Evolutionary conservation across 2,329 filamentous ascomycete species (phyloP), one percentile per base, ranked within the genome.

Genomic region (Bipolaris cookei): DNA sequence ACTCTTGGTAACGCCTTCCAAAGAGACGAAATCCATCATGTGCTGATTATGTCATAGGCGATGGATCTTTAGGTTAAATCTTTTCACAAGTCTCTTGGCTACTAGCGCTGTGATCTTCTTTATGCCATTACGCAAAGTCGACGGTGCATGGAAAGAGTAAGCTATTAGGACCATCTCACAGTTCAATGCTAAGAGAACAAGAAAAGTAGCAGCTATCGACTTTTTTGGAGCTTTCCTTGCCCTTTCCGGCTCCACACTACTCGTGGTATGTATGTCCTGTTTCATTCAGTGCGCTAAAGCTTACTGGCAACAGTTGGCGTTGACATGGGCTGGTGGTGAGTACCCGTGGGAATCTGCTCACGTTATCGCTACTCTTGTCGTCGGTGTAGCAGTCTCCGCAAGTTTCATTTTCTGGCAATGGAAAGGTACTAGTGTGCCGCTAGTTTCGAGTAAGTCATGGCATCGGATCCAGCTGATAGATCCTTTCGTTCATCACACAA

Each of bases 271-370:
- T 47, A 25, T 41, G 3, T 4, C 7, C 28, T 20, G 1, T 2
- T 14, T 16, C 16, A 13, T 20, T 4, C 11, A 23, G n/a, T 5
- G 14, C 39, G 8, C 18, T 21, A 13, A 38, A n/a, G 14, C 56
- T 64, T 6, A 64, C 35, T 6, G 14, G 28, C 23, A 16, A 3
- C 51, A 64, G 54, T 59, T 71, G 6, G 61, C 63, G 4, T 81
- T 89, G 23, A 88, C 65, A 0, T 87, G 85, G 84, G 85, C 84
- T 35, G 86, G 85, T 1, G 80, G 81, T 30, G 78, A 84, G 42
- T 84, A 86, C 59, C 63, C 80, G 37, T 87, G 85, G 85, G 68
- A 72, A 6, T 80, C 79, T 1, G 80, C 80, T 11, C 79, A 81
- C 38, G 78, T 87, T 3, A 76, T 86, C 20, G 75, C 79, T 0